Percentiles rank a stretch among this genome's conserved stretches.
Conservation (phyloP, 495 filamentous ascomycete genomes). For the Podospora didyma region DNA sequence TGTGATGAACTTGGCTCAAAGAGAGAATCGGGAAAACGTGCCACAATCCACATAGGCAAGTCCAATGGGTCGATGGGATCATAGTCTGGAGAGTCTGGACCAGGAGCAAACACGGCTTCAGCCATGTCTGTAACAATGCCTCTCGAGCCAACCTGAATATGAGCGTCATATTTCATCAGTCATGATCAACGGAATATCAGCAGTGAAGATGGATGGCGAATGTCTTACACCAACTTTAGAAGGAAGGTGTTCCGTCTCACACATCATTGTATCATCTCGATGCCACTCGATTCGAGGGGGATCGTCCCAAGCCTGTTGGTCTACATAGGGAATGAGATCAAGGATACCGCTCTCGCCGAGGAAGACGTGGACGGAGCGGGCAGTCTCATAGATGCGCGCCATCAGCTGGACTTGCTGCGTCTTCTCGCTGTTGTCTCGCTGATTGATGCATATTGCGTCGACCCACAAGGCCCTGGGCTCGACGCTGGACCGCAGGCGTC, state of each 20-base stretch:
- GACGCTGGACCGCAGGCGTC: slow-evolving; percentile 9
- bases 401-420: slow-evolving; percentile 27
- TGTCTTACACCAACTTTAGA: neutral
- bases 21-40: neutral
- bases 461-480: slow-evolving; percentile 21
- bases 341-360: neutral
- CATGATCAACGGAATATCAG: too few relatives aligned
- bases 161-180: too few relatives aligned
- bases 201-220: too few relatives aligned
- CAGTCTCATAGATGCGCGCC: slow-evolving; percentile 22
- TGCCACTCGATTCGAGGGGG: neutral
- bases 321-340: neutral
- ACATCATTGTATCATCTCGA: neutral
- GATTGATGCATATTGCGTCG: slow-evolving; percentile 33
- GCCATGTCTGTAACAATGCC: neutral
- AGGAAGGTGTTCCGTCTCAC: neutral
- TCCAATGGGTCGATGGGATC: neutral
- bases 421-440: slow-evolving; percentile 27
- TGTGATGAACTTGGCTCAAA: too few relatives aligned
- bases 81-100: neutral
- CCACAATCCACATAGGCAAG: neutral
- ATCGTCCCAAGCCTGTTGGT: neutral
- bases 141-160: neutral
- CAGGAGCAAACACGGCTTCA: neutral
- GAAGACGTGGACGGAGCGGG: neutral